Evolutionary conservation across 2,329 filamentous ascomycete species (phyloP).

Genomic region (Pseudogymnoascus sp.): DNA sequence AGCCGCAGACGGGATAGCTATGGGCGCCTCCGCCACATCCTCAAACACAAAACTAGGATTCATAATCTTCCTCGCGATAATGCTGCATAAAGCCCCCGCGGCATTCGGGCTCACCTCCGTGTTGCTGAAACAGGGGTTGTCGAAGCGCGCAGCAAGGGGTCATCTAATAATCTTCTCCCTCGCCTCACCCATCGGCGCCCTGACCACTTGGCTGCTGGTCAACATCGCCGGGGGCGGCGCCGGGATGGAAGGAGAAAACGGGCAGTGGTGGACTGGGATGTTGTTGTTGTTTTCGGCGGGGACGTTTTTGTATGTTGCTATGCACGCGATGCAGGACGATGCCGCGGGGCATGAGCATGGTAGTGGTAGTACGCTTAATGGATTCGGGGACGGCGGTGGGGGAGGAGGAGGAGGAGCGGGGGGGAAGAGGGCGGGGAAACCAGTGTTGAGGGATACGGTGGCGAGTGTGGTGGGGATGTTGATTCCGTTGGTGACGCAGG

Average conservation of each 20-base stretch:
- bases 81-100: constrained; percentile 94
- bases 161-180: constrained; percentile 88
- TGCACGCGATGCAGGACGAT: constrained; percentile 94
- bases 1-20: constrained; percentile 86
- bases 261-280: constrained; percentile 84
- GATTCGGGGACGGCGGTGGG: constrained; percentile 40
- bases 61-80: constrained; percentile 91
- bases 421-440: constrained; percentile 39
- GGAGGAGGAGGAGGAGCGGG: not conserved
- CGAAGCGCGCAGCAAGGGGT: constrained; percentile 72
- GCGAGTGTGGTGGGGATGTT: constrained; percentile 69
- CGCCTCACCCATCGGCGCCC: constrained; percentile 76
- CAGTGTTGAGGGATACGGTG: constrained; percentile 59
- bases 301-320: constrained; percentile 96
- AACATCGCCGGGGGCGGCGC: constrained; percentile 57
- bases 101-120: constrained; percentile 91
- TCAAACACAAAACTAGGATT: constrained; percentile 69
- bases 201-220: constrained; percentile 74
- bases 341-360: constrained; percentile 31
- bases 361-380: constrained; percentile 26
- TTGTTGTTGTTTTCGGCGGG: constrained; percentile 90
- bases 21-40: constrained; percentile 78
- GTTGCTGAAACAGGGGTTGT: constrained; percentile 80
- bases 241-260: constrained; percentile 39
- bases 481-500: constrained; percentile 65